Evolutionary conservation across 1,284 basidiomycete species (phyloP), one percentile per base, ranked within the genome.

Genomic region (Ceratobasidium sp.): DNA sequence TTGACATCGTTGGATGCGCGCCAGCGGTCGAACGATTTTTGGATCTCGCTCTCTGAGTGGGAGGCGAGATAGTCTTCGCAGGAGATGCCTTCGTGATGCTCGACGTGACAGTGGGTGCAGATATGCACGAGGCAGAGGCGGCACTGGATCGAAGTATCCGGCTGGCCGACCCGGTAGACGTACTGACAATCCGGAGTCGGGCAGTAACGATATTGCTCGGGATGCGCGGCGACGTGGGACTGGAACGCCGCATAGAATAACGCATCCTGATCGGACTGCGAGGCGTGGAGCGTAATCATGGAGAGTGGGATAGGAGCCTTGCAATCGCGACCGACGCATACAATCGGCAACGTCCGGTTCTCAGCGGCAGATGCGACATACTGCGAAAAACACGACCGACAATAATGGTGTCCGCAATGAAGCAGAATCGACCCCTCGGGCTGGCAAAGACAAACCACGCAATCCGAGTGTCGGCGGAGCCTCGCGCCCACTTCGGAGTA

Each of bases 61-160:
- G 33, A 28, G 15, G 70, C 86, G 52, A 87, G 86, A 71, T 85
- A 84, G 67, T 91, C 89, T 17, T 86, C 86, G 82, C 93, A 94
- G 15, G 86, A 86, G 77, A 90, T 84, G 4, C 88, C 90, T 48
- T 92, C 91, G 81, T 94, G 93, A 50, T 89, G 87, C 81, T 92
- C 89, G 42, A 87, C 85, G 77, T 90, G 88, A 81, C 93, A 94
- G 62, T 86, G 84, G 1, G 91, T 85, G 82, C 93, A 94, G 73
- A 94, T 92, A 20, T 89, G 88, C 4, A 88, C 81, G 23, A 93
- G 86, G 81, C 93, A 94, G 3, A 90, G 89, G 0, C 92, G 92
- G 67, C 93, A 94, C 68, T 92, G 91, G 44, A 93, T 83, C 10
- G 89, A 85, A 1, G 88, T 86, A 52, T 88, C 88, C 7, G 84